Percentiles rank a stretch among this genome's conserved stretches.
Conservation (phyloP, 257 asterid genomes). For the Echites panduratus region DNA sequence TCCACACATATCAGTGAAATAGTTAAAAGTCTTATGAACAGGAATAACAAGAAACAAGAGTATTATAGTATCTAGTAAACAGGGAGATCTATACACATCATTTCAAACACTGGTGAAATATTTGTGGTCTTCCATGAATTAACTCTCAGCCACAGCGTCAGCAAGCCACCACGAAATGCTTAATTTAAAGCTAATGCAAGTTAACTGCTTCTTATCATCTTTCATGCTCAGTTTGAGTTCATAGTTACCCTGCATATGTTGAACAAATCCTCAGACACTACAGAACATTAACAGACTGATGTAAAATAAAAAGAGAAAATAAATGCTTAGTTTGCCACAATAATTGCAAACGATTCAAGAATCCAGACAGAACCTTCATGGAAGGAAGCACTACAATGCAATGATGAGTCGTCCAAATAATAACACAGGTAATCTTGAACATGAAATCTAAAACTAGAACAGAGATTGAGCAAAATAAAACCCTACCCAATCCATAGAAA, state of each 20-base stretch:
- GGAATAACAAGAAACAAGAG: neutral
- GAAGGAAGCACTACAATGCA: neutral
- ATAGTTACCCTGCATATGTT: constrained; percentile 62
- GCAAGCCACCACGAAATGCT: constrained; percentile 43
- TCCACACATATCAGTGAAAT: neutral
- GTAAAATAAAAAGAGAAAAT: neutral
- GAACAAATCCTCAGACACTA: neutral
- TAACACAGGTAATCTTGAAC: neutral
- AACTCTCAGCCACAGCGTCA: constrained; percentile 36
- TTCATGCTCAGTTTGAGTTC: constrained; percentile 48
- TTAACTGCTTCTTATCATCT: constrained; percentile 43
- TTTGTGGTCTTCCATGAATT: constrained; percentile 8
- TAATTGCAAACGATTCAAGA: neutral
- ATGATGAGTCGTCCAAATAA: neutral
- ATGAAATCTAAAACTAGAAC: neutral
- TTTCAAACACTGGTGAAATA: neutral
- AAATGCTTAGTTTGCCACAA: neutral
- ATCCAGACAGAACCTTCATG: neutral
- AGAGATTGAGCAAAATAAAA: neutral
- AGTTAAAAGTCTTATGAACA: neutral
- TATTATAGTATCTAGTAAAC: neutral
- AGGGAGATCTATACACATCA: neutral
- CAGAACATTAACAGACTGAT: neutral
- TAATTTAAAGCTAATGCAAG: constrained; percentile 73
- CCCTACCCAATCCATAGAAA: neutral